phyloP scores from a whole-genome alignment of 2,329 filamentous ascomycete genomes.

The Apiospora sp. region DNA sequence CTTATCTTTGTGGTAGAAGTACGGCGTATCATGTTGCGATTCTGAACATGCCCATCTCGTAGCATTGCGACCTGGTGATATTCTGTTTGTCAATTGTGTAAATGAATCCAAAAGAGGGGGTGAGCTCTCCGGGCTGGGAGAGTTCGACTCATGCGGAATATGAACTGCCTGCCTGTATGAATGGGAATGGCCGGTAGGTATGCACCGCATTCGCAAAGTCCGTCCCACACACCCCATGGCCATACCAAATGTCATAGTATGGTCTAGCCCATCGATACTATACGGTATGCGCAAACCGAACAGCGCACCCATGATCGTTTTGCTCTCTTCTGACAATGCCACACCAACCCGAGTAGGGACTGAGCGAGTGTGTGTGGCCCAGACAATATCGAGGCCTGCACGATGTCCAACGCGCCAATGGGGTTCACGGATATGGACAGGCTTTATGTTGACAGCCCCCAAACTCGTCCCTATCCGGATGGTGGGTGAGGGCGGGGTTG shows the following conservation, averaged over 20 bases:
- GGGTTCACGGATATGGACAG: neutral
- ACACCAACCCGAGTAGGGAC: neutral
- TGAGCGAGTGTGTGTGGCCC: neutral
- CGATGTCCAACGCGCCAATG: constrained; percentile 7
- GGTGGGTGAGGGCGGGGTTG: constrained; percentile 19
- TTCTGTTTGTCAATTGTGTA: neutral
- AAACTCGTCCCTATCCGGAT: constrained; percentile 16
- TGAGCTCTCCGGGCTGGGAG: neutral
- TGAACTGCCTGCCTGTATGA: neutral
- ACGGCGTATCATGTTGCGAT: neutral
- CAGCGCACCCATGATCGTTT: neutral
- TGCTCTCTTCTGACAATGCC: neutral
- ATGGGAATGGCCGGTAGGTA: neutral
- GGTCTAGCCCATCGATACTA: neutral
- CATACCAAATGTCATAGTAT: neutral
- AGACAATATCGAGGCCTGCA: neutral
- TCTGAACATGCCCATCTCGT: neutral
- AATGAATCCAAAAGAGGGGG: neutral
- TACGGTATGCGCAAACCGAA: neutral
- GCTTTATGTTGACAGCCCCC: constrained; percentile 17
- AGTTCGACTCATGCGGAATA: neutral
- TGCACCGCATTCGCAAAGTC: neutral
- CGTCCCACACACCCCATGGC: neutral
- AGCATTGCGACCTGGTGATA: neutral
- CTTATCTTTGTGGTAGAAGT: neutral